These are phyloP conservation scores for Spizellomyces punctatus DNA, from an alignment of 192 early-diverging fungal genomes.

Conservation along the genomic window DNA sequence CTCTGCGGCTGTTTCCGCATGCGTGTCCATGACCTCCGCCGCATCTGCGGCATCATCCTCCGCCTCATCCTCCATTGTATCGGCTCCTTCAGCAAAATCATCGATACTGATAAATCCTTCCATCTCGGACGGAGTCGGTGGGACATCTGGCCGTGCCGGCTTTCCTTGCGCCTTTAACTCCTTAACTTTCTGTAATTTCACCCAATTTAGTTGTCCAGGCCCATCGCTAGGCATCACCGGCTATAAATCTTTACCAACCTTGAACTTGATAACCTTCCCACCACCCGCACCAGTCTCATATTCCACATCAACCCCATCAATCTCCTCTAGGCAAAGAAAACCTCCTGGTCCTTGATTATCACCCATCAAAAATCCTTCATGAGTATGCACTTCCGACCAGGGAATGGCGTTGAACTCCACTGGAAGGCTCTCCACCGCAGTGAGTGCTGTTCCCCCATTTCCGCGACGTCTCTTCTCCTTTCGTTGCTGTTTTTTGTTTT, in stretches of 20 bases:
- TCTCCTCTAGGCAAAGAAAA: constrained; percentile 85
- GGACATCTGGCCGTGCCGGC: not conserved
- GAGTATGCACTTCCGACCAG: constrained; percentile 8
- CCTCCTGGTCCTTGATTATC: constrained; percentile 71
- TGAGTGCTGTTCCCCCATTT: not conserved
- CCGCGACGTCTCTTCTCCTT: not conserved
- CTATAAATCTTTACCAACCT: constrained; percentile 43
- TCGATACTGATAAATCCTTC: constrained; percentile 77
- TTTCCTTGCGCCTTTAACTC: not conserved
- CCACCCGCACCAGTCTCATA: constrained; percentile 64
- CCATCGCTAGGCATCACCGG: too few species aligned
- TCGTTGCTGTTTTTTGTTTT: not conserved
- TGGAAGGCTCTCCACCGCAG: not conserved
- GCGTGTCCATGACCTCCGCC: constrained; percentile 7
- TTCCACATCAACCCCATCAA: constrained; percentile 80
- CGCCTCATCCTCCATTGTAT: constrained; percentile 23
- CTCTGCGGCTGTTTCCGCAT: not conserved
- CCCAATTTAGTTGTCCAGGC: too few species aligned
- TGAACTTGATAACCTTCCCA: constrained; percentile 73
- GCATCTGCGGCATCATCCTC: constrained; percentile 28
- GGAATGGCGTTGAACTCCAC: constrained; percentile 13
- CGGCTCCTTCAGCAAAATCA: not conserved
- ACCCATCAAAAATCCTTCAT: constrained; percentile 9
- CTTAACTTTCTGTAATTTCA: constrained; percentile 18
- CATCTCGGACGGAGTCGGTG: constrained; percentile 40